Conservation (phyloP, 2,329 filamentous ascomycete species). For the Ascochyta lentis region DNA sequence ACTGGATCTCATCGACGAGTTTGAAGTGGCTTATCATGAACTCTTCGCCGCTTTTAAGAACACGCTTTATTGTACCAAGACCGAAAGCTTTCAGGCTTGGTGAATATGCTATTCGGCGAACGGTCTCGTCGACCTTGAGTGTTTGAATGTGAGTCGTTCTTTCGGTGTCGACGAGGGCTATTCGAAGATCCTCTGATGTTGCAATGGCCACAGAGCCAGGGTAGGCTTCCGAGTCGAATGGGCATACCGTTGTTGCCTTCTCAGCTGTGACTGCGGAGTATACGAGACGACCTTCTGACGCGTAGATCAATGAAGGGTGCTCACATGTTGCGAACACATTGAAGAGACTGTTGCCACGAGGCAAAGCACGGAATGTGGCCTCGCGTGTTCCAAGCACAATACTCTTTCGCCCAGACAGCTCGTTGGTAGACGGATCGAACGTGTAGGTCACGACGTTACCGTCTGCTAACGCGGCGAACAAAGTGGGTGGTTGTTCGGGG, state of each 20-base stretch:
- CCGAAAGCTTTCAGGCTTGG: slow-evolving; percentile 80
- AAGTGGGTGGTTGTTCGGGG: slow-evolving; percentile 68
- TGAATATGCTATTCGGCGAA: slow-evolving; percentile 87
- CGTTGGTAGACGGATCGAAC: slow-evolving; percentile 66
- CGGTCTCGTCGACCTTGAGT: slow-evolving; percentile 78
- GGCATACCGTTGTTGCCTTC: slow-evolving; percentile 79
- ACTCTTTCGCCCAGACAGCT: slow-evolving; percentile 76
- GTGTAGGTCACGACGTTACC: slow-evolving; percentile 87
- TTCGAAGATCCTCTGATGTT: slow-evolving; percentile 75
- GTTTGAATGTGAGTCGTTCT: slow-evolving; percentile 87
- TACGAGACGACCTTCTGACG: slow-evolving; percentile 82
- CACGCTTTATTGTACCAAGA: slow-evolving; percentile 81
- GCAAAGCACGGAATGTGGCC: slow-evolving; percentile 79
- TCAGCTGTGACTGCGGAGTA: slow-evolving; percentile 95
- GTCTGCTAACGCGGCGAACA: slow-evolving; percentile 91
- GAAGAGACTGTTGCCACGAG: slow-evolving; percentile 68
- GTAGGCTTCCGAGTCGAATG: slow-evolving; percentile 82
- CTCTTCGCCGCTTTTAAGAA: slow-evolving; percentile 74
- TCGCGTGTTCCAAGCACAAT: slow-evolving; percentile 86
- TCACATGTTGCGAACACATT: slow-evolving; percentile 95
- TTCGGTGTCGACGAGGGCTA: slow-evolving; percentile 82
- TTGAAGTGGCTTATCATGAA: slow-evolving; percentile 80
- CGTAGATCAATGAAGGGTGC: slow-evolving; percentile 92
- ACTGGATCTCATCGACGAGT: slow-evolving; percentile 88
- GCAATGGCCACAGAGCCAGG: slow-evolving; percentile 82